These are phyloP conservation scores for Leucosporidium yakuticum DNA, from an alignment of 768 basidiomycete genomes.

Conservation along the genomic window DNA sequence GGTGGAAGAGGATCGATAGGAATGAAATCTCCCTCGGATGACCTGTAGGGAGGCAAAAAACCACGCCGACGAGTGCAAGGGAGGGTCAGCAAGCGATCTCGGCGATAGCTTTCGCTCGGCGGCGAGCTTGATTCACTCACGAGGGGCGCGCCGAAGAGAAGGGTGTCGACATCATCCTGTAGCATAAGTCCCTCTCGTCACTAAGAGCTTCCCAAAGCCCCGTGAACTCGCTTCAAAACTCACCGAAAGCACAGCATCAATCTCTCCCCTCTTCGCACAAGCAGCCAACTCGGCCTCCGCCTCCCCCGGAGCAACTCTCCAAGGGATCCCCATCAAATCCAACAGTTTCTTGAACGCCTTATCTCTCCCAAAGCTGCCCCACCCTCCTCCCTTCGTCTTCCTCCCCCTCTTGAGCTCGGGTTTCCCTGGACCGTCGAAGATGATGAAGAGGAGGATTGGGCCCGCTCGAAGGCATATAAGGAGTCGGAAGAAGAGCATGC, in stretches of 20 bases:
- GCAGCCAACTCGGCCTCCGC: conserved; percentile 34
- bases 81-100: neutral
- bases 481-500: conserved; percentile 25
- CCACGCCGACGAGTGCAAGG: neutral
- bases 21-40: conserved; percentile 1
- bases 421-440: conserved; percentile 27
- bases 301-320: conserved; percentile 28
- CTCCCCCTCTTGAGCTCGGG: conserved; percentile 20
- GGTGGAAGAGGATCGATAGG: neutral
- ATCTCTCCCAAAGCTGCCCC: neutral
- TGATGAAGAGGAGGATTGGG: conserved; percentile 27
- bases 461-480: conserved; percentile 10
- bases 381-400: neutral
- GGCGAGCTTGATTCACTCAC: neutral
- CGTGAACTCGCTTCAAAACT: neutral
- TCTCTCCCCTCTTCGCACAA: conserved; percentile 14
- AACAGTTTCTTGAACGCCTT: conserved; percentile 15
- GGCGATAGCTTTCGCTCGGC: too few species aligned
- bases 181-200: neutral
- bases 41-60: neutral
- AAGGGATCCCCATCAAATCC: conserved; percentile 8
- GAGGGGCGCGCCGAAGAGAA: conserved; percentile 30
- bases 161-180: conserved; percentile 32
- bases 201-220: too few species aligned
- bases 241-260: conserved; percentile 32